Evolutionary conservation across 768 basidiomycete genomes (phyloP).

Genomic region (Pholiota microspora): DNA sequence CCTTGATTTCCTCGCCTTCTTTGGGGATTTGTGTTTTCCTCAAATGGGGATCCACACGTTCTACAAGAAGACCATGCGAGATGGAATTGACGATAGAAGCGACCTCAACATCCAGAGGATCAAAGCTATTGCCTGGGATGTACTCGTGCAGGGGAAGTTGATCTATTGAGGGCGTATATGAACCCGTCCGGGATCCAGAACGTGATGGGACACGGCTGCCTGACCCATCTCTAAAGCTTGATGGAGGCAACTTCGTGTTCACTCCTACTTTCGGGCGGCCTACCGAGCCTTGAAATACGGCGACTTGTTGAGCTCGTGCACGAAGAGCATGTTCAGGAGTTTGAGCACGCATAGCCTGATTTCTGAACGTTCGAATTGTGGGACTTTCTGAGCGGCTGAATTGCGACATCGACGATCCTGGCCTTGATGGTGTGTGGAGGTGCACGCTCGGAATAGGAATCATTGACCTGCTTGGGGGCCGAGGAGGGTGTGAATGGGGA

Average conservation of each 20-base stretch:
- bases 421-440: constrained; percentile 66
- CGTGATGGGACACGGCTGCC: constrained; percentile 55
- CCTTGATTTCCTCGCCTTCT: constrained; percentile 77
- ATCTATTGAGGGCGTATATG: constrained; percentile 59
- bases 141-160: constrained; percentile 59
- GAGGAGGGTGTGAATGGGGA: constrained; percentile 49
- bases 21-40: constrained; percentile 49
- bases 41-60: constrained; percentile 79
- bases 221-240: constrained; percentile 68
- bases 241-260: constrained; percentile 57
- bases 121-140: constrained; percentile 59
- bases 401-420: constrained; percentile 69
- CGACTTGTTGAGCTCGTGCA: constrained; percentile 57
- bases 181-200: constrained; percentile 62
- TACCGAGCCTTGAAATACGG: constrained; percentile 46
- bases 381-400: constrained; percentile 55
- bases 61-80: constrained; percentile 72
- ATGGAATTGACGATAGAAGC: constrained; percentile 73
- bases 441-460: constrained; percentile 79
- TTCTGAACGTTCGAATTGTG: constrained; percentile 40
- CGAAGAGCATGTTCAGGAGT: constrained; percentile 35
- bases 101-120: constrained; percentile 83
- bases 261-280: constrained; percentile 38
- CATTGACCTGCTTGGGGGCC: constrained; percentile 82
- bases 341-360: constrained; percentile 39